Conservation (phyloP, 1,139 yeast genomes). For the Candida sanyaensis region DNA sequence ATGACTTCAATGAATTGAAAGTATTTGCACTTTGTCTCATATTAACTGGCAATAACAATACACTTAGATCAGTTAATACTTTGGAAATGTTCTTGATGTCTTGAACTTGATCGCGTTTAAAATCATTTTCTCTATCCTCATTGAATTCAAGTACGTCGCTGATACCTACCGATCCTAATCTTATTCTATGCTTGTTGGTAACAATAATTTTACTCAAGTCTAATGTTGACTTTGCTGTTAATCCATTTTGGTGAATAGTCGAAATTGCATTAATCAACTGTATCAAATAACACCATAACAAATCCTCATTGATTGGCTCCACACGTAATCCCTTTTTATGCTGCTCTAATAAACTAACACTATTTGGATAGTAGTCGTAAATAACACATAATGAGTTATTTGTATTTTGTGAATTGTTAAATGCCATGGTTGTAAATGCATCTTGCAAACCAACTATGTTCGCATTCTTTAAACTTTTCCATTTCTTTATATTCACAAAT, state of each 20-base stretch:
- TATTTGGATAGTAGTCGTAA: conserved; percentile 45
- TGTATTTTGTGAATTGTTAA: conserved; percentile 52
- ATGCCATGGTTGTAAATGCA: conserved; percentile 85
- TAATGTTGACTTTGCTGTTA: conserved; percentile 62
- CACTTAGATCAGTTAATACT: conserved; percentile 57
- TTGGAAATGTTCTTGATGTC: conserved; percentile 63
- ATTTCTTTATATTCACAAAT: conserved; percentile 37
- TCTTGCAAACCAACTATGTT: conserved; percentile 71
- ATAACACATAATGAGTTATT: conserved; percentile 37
- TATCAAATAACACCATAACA: conserved; percentile 73
- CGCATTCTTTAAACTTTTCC: conserved; percentile 50
- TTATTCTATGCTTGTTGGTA: conserved; percentile 68
- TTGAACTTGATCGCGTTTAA: conserved; percentile 5
- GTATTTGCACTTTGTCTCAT: conserved; percentile 18
- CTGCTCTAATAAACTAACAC: conserved; percentile 33
- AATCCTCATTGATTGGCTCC: conserved; percentile 59
- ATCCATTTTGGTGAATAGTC: conserved; percentile 59
- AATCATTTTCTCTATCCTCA: conserved; percentile 5
- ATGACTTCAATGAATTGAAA: conserved; percentile 16
- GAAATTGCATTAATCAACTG: conserved; percentile 72
- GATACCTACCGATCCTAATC: conserved; percentile 72
- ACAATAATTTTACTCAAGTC: conserved; percentile 72
- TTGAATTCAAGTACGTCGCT: conserved; percentile 59
- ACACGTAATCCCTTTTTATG: conserved; percentile 39
- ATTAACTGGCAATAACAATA: conserved; percentile 37